Evolutionary conservation across 441 rosid genomes (phyloP).

Genomic region (Lepidium campestre): DNA sequence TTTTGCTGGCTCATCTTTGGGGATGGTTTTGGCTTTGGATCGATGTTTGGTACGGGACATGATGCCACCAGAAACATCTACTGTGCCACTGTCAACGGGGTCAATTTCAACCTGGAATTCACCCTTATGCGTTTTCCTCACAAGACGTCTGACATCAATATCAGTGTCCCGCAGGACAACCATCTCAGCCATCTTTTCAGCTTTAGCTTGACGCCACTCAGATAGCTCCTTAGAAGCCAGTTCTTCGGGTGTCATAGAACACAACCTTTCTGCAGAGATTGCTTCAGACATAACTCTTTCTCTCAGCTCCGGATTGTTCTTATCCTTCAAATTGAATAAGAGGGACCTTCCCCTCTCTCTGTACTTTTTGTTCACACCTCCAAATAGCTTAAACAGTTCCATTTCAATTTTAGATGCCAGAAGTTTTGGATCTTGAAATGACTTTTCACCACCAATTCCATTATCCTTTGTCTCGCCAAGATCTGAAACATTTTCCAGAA

Average conservation of each 20-base stretch:
- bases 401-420: slow-evolving; percentile 73
- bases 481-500: slow-evolving; percentile 53
- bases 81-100: slow-evolving; percentile 46
- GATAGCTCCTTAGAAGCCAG: slow-evolving; percentile 98
- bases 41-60: slow-evolving; percentile 28
- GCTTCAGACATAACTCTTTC: slow-evolving; percentile 80
- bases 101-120: slow-evolving; percentile 92
- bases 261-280: slow-evolving; percentile 65
- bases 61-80: slow-evolving; percentile 58
- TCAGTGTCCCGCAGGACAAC: slow-evolving; percentile 84
- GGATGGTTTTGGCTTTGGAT: slow-evolving; percentile 28
- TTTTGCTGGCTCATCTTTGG: slow-evolving; percentile 31
- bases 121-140: slow-evolving; percentile 95
- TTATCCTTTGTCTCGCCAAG: slow-evolving; percentile 28
- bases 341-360: slow-evolving; percentile 94
- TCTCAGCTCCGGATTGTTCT: slow-evolving; percentile 82
- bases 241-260: slow-evolving; percentile 95
- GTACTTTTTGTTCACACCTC: slow-evolving; percentile 94
- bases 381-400: slow-evolving; percentile 79
- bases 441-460: slow-evolving; percentile 28
- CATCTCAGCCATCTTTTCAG: slow-evolving; percentile 93
- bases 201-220: slow-evolving; percentile 95
- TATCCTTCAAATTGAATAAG: slow-evolving; percentile 87
- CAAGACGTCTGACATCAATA: slow-evolving; percentile 73
- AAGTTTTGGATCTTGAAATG: slow-evolving; percentile 38